phyloP scores from a whole-genome alignment of 2,329 filamentous ascomycete genomes.

The Neoascochyta sp. region DNA sequence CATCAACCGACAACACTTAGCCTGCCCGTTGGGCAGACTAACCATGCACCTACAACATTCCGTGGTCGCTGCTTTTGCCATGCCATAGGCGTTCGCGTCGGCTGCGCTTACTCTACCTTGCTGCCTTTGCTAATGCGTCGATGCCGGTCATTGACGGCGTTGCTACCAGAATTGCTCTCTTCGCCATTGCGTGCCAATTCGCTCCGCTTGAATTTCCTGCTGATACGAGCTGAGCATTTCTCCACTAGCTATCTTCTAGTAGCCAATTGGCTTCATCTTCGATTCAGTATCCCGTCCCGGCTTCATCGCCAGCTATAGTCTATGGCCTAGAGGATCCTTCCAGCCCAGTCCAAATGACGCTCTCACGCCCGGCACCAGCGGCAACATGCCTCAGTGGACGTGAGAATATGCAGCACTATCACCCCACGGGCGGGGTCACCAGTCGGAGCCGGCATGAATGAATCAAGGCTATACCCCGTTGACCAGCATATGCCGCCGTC shows the following conservation, averaged over 20 bases:
- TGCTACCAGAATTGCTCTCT: slow-evolving; percentile 23
- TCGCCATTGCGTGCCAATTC: slow-evolving; percentile 33
- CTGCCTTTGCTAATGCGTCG: slow-evolving; percentile 34
- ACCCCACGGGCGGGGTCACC: slow-evolving; percentile 38
- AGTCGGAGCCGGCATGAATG: slow-evolving; percentile 30
- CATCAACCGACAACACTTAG: slow-evolving; percentile 44
- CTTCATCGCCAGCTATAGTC: slow-evolving; percentile 36
- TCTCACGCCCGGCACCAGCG: slow-evolving; percentile 34
- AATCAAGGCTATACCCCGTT: slow-evolving; percentile 34
- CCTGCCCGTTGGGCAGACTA: slow-evolving; percentile 38
- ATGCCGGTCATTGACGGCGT: slow-evolving; percentile 24
- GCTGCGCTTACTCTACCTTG: slow-evolving; percentile 38
- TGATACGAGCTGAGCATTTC: slow-evolving; percentile 28
- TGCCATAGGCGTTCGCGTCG: slow-evolving; percentile 32
- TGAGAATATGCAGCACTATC: slow-evolving; percentile 41
- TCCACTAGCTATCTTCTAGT: slow-evolving; percentile 22
- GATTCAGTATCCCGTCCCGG: slow-evolving; percentile 23
- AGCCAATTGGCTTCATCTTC: slow-evolving; percentile 30
- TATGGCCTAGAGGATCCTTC: slow-evolving; percentile 28
- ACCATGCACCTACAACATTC: slow-evolving; percentile 38
- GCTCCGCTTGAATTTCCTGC: slow-evolving; percentile 25
- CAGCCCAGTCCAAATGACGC: slow-evolving; percentile 35
- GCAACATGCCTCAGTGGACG: slow-evolving; percentile 35
- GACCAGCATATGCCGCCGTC: slow-evolving; percentile 17
- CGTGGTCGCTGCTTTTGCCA: slow-evolving; percentile 36